phyloP scores from a whole-genome alignment of 1,284 basidiomycete species.

The Dichomitus squalens region DNA sequence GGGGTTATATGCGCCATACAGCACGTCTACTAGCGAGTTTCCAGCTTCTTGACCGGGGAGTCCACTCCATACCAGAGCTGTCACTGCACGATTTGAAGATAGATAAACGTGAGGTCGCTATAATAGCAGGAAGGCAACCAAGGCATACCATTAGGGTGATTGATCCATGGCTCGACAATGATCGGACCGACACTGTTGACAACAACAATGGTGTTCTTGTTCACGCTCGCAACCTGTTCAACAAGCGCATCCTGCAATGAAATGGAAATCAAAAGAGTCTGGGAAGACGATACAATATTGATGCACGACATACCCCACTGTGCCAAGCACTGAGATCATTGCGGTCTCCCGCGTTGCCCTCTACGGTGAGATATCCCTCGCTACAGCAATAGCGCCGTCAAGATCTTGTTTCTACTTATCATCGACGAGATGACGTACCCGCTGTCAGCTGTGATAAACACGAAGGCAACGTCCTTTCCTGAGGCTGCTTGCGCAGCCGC shows the following conservation, averaged over 20 bases:
- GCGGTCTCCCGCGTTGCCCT: slow-evolving; percentile 66
- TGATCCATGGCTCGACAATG: slow-evolving; percentile 51
- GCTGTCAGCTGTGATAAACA: slow-evolving; percentile 25
- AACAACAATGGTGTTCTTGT: slow-evolving; percentile 58
- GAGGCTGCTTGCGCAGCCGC: slow-evolving; percentile 43
- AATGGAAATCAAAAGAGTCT: too few species aligned
- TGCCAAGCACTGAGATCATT: slow-evolving; percentile 74
- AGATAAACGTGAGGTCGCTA: background rate
- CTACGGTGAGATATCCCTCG: slow-evolving; percentile 61
- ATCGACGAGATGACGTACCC: slow-evolving; percentile 3
- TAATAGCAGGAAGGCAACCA: background rate
- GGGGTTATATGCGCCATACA: slow-evolving; percentile 50
- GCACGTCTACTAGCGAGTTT: slow-evolving; percentile 50
- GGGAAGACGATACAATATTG: too few species aligned
- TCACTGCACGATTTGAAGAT: slow-evolving; percentile 5
- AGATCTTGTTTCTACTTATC: too few species aligned
- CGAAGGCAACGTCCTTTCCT: slow-evolving; percentile 33
- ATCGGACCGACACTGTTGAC: slow-evolving; percentile 54
- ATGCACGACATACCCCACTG: slow-evolving; percentile 59
- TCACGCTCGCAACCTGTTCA: slow-evolving; percentile 33
- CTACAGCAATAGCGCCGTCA: slow-evolving; percentile 43
- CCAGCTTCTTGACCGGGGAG: slow-evolving; percentile 60
- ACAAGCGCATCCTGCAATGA: slow-evolving; percentile 38
- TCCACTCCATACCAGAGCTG: slow-evolving; percentile 33
- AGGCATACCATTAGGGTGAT: slow-evolving; percentile 41